Percentiles rank a stretch among this genome's conserved stretches.
phyloP scores from a whole-genome alignment of 306 rosid species.

The Cicer cuneatum region DNA sequence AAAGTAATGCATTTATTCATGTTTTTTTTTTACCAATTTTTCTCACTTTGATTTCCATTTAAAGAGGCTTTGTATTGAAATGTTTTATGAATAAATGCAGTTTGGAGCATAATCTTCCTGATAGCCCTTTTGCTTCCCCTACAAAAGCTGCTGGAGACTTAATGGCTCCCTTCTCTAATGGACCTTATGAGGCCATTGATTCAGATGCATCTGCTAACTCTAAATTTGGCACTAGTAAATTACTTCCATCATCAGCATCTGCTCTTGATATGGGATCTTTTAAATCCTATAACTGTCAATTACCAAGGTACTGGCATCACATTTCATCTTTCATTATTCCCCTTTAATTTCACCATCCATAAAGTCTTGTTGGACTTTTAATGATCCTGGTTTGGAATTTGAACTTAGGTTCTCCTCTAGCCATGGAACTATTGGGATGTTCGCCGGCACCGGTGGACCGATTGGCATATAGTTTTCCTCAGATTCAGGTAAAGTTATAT shows the following conservation, averaged over 20 bases:
- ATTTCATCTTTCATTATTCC: background rate
- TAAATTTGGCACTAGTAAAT: conserved; percentile 55
- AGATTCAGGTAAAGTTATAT: conserved; percentile 42
- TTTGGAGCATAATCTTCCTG: conserved; percentile 97
- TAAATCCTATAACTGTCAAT: conserved; percentile 86
- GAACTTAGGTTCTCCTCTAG: conserved; percentile 75
- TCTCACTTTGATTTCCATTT: conserved; percentile 25
- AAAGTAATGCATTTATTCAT: conserved; percentile 44
- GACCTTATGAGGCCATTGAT: conserved; percentile 53
- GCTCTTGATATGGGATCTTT: conserved; percentile 79
- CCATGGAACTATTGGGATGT: conserved; percentile 87
- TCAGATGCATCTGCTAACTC: conserved; percentile 55
- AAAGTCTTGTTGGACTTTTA: conserved; percentile 3
- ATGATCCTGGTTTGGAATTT: background rate
- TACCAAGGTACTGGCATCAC: conserved; percentile 71
- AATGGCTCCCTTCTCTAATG: conserved; percentile 54
- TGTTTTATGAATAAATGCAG: conserved; percentile 58
- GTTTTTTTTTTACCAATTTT: conserved; percentile 6
- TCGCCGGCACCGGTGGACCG: conserved; percentile 79
- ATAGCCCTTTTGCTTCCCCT: conserved; percentile 97
- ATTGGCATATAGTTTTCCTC: conserved; percentile 78
- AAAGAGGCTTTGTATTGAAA: conserved; percentile 11
- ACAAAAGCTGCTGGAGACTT: conserved; percentile 67
- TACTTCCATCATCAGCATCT: conserved; percentile 57
- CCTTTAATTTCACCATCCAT: conserved; percentile 34